Percentiles rank a stretch among this genome's conserved stretches.
phyloP scores from a whole-genome alignment of 768 basidiomycete genomes.

The Tricholoma saponaceum region DNA sequence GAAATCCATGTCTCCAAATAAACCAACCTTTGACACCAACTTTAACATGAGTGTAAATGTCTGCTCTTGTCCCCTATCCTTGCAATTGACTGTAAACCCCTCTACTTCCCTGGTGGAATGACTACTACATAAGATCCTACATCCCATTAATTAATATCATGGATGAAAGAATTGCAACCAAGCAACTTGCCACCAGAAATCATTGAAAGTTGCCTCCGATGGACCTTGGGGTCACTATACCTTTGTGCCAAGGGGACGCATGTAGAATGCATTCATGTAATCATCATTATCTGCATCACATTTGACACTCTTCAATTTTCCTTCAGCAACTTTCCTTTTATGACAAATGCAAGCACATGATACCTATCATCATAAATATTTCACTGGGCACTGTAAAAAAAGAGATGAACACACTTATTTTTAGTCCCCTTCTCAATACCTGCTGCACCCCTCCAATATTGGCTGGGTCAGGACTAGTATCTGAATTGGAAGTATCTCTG shows the following conservation, averaged over 20 bases:
- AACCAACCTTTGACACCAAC: no score
- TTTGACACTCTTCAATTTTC: slow-evolving; percentile 6
- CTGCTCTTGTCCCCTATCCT: slow-evolving; percentile 23
- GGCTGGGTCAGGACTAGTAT: slow-evolving; percentile 24
- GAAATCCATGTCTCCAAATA: no score
- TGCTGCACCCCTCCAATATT: slow-evolving; percentile 72
- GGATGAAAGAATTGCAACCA: not conserved
- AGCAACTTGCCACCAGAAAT: slow-evolving; percentile 88
- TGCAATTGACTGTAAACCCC: slow-evolving; percentile 86
- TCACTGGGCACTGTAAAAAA: not conserved
- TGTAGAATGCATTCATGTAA: slow-evolving; percentile 93
- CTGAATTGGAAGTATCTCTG: slow-evolving; percentile 38
- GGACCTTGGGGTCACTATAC: slow-evolving; percentile 98
- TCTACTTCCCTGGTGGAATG: slow-evolving; percentile 92
- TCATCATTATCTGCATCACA: slow-evolving; percentile 59
- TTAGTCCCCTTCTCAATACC: slow-evolving; percentile 93
- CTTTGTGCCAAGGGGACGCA: slow-evolving; percentile 88
- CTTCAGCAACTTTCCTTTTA: no score
- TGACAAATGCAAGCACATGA: slow-evolving; percentile 71
- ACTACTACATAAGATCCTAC: slow-evolving; percentile 86
- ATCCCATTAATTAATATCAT: not conserved
- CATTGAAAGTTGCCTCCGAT: slow-evolving; percentile 78
- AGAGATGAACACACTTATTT: slow-evolving; percentile 58
- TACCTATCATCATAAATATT: slow-evolving; percentile 48
- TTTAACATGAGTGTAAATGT: no score